Conservation (phyloP, 305 asterid genomes). For the Stenogyne calaminthoides region DNA sequence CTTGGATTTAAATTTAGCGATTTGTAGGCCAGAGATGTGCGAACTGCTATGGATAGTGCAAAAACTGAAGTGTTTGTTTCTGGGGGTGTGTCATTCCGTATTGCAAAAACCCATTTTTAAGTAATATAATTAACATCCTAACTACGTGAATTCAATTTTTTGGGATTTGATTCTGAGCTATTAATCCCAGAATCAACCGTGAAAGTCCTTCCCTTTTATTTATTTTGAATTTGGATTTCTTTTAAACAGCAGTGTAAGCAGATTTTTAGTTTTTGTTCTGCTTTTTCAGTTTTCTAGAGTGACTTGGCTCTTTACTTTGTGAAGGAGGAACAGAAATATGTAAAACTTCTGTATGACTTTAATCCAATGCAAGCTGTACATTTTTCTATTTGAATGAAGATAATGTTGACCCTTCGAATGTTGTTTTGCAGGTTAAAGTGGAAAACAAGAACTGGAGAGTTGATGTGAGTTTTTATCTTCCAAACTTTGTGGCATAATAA, state of each 20-base stretch:
- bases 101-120: background rate
- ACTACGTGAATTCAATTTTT: background rate
- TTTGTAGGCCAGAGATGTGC: background rate
- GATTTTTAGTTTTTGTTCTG: background rate
- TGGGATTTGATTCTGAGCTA: constrained; percentile 5
- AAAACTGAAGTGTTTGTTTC: background rate
- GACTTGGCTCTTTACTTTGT: background rate
- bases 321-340: background rate
- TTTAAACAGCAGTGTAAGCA: background rate
- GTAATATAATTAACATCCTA: background rate
- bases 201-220: background rate
- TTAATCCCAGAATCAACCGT: background rate
- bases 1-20: background rate
- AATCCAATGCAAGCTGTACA: background rate
- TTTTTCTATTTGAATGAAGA: constrained; percentile 11
- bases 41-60: constrained; percentile 4
- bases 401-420: constrained; percentile 26
- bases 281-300: constrained; percentile 12
- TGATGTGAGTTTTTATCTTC: constrained; percentile 67
- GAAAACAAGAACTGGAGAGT: constrained; percentile 95
- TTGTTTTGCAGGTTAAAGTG: constrained; percentile 76
- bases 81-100: background rate
- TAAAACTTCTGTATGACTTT: background rate
- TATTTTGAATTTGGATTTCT: background rate
- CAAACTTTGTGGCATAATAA: background rate